These are phyloP conservation scores for Chaetomiaceae sp. DNA, from an alignment of 2,329 filamentous ascomycete genomes.

Conservation along the genomic window DNA sequence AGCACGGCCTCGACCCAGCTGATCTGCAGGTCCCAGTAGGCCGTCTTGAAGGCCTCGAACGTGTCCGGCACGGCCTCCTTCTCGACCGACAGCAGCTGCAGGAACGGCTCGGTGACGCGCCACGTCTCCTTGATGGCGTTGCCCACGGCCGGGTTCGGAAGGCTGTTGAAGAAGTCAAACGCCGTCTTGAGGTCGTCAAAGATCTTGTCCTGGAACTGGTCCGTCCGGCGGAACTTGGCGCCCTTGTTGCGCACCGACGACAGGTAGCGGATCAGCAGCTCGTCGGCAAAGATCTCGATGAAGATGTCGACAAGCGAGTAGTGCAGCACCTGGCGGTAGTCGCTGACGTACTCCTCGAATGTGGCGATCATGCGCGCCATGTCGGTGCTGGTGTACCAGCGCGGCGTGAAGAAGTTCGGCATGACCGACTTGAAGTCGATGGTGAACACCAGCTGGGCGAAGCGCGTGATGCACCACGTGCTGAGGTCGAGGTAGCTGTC, in stretches of 20 bases:
- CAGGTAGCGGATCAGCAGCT: conserved; percentile 83
- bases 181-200: conserved; percentile 87
- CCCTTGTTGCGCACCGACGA: conserved; percentile 80
- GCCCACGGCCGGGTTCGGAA: conserved; percentile 64
- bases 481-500: conserved; percentile 94
- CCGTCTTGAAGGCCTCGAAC: conserved; percentile 76
- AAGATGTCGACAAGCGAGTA: conserved; percentile 86
- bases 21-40: conserved; percentile 92
- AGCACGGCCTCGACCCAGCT: conserved; percentile 94
- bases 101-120: conserved; percentile 82
- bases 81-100: conserved; percentile 73
- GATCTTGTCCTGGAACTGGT: conserved; percentile 89
- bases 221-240: conserved; percentile 78
- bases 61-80: conserved; percentile 67
- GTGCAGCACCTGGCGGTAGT: conserved; percentile 81
- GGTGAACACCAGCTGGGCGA: conserved; percentile 80
- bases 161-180: conserved; percentile 79
- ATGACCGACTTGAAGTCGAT: conserved; percentile 84
- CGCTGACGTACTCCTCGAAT: conserved; percentile 88
- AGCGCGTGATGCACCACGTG: conserved; percentile 85
- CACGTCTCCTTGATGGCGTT: conserved; percentile 82
- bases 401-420: conserved; percentile 81
- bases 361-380: conserved; percentile 94
- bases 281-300: conserved; percentile 87
- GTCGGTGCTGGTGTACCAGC: conserved; percentile 80